A percentile compares a stretch with the other conserved stretches of the same genome.
Evolutionary conservation across 2,329 filamentous ascomycete species (phyloP).

Genomic region (Alternaria panax): DNA sequence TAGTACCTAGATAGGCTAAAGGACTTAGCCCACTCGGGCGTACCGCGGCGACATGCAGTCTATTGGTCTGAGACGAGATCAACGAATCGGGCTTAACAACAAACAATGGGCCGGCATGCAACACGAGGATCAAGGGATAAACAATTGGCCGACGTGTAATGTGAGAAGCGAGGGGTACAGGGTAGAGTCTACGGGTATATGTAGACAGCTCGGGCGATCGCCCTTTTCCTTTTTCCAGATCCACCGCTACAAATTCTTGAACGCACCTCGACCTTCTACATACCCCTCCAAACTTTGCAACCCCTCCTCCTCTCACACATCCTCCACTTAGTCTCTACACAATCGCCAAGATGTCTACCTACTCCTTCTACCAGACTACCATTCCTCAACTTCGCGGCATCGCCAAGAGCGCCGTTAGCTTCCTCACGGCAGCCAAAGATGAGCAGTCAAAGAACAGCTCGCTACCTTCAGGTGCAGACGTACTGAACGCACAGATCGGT

Average conservation of each 20-base stretch:
- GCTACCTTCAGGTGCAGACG: slow-evolving; percentile 23
- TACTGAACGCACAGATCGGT: slow-evolving; percentile 25
- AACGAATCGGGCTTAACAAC: not conserved
- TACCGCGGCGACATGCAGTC: not conserved
- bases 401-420: slow-evolving; percentile 21
- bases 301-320: not conserved
- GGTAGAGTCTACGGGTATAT: not conserved
- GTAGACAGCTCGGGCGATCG: slow-evolving; percentile 1
- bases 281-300: not conserved
- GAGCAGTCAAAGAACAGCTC: slow-evolving; percentile 20
- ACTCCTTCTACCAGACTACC: slow-evolving; percentile 28
- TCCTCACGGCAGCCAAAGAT: slow-evolving; percentile 25
- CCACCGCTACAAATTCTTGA: not conserved
- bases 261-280: not conserved
- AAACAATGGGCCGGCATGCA: not conserved
- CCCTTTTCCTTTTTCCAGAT: not conserved
- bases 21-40: not conserved
- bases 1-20: not conserved
- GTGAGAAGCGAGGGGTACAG: not conserved
- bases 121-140: not conserved
- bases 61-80: not conserved
- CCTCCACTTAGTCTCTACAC: not conserved
- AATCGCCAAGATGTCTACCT: slow-evolving; percentile 22
- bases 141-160: not conserved
- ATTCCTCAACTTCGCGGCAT: slow-evolving; percentile 22